Percentiles rank a stretch among this genome's conserved stretches.
Evolutionary conservation across 306 rosid genomes (phyloP).

Genomic region (Sphenostylis stenocarpa): DNA sequence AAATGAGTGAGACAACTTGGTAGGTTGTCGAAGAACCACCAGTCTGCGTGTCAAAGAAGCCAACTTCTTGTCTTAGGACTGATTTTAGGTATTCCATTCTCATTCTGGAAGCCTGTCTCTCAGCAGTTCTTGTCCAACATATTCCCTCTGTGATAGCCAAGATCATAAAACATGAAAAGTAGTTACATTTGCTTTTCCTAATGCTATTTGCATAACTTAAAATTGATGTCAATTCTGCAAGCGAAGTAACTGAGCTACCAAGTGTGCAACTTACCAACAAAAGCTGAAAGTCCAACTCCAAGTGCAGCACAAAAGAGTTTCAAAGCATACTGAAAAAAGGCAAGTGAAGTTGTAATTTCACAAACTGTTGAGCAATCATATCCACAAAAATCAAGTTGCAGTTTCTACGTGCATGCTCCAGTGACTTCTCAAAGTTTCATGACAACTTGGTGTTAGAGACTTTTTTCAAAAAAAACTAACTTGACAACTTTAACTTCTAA

Average conservation of each 20-base stretch:
- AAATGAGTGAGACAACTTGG: conserved; percentile 77
- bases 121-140: conserved; percentile 88
- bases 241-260: background rate
- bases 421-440: background rate
- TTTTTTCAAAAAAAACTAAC: background rate
- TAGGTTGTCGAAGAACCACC: conserved; percentile 72
- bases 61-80: conserved; percentile 87
- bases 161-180: conserved; percentile 22
- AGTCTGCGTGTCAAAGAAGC: conserved; percentile 74
- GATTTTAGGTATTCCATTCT: conserved; percentile 78
- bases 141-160: conserved; percentile 64
- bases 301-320: conserved; percentile 68
- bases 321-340: conserved; percentile 61
- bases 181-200: conserved; percentile 16
- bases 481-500: background rate
- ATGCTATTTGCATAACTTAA: background rate
- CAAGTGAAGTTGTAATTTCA: conserved; percentile 25
- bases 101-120: conserved; percentile 88
- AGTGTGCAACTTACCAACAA: conserved; percentile 59
- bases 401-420: background rate
- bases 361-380: conserved; percentile 23
- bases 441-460: background rate
- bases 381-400: background rate
- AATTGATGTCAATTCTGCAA: background rate
- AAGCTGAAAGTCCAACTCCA: conserved; percentile 79